Percentiles rank a stretch among this genome's conserved stretches.
Evolutionary conservation across 345 rosid species (phyloP).

Genomic region (Moricandia moricandioides): DNA sequence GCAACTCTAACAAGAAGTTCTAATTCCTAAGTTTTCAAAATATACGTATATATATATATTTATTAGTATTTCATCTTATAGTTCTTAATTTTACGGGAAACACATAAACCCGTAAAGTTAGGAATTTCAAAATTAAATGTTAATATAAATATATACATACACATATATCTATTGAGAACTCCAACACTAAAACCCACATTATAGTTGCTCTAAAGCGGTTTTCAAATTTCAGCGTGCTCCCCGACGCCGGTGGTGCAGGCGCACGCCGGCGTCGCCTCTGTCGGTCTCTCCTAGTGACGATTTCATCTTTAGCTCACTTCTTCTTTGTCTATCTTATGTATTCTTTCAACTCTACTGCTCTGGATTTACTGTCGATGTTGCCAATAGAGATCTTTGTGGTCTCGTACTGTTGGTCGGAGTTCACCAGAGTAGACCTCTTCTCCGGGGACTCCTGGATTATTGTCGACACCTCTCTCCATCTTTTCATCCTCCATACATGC

Average conservation of each 20-base stretch:
- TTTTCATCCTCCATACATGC: too few relatives aligned
- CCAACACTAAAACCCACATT: too few relatives aligned
- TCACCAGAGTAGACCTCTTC: background rate
- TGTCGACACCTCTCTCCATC: background rate
- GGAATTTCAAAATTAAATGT: too few relatives aligned
- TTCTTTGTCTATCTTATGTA: background rate
- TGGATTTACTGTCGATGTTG: background rate
- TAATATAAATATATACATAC: too few relatives aligned
- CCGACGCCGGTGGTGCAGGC: background rate
- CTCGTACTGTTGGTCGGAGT: background rate
- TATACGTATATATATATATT: too few relatives aligned
- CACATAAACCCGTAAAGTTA: too few relatives aligned
- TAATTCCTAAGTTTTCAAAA: too few relatives aligned
- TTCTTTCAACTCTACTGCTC: background rate
- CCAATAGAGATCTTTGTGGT: background rate
- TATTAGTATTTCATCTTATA: too few relatives aligned
- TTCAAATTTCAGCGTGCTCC: background rate
- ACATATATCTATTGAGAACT: too few relatives aligned
- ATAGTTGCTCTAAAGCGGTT: too few relatives aligned
- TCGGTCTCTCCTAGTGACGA: background rate
- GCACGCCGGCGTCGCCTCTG: background rate
- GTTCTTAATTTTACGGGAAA: too few relatives aligned
- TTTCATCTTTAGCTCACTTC: background rate
- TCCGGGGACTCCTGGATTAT: background rate
- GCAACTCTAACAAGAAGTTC: too few relatives aligned